phyloP scores from a whole-genome alignment of 1,284 basidiomycete species.

The Ceratobasidium sp. region DNA sequence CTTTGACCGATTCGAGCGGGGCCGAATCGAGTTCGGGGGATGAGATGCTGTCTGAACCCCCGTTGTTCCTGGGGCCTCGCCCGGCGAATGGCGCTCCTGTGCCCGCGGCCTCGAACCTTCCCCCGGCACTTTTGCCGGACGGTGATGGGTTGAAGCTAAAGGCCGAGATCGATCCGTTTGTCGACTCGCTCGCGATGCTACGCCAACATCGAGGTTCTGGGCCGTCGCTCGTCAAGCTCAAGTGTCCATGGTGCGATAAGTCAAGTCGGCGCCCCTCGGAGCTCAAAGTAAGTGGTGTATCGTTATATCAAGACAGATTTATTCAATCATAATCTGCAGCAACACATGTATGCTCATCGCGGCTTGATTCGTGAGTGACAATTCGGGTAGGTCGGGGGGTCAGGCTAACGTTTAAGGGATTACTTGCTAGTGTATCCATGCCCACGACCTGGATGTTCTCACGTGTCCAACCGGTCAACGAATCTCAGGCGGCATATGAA shows the following conservation, averaged over 20 bases:
- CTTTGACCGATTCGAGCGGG: conserved; percentile 13
- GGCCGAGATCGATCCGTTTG: background rate
- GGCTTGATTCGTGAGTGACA: background rate
- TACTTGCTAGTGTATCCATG: background rate
- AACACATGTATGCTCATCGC: background rate
- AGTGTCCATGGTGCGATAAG: background rate
- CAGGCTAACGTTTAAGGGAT: background rate
- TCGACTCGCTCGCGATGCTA: background rate
- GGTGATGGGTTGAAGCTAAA: background rate
- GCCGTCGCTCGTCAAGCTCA: background rate
- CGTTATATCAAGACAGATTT: background rate
- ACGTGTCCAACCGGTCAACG: background rate
- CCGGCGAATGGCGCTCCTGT: background rate
- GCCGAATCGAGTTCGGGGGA: background rate
- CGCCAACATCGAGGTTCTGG: background rate
- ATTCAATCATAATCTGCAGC: background rate
- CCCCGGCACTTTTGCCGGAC: background rate
- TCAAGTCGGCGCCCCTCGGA: conserved; percentile 1
- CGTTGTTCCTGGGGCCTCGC: background rate
- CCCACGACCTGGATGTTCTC: background rate
- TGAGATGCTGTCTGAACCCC: background rate
- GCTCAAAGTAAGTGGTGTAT: background rate
- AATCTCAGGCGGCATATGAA: background rate
- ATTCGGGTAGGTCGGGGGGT: background rate
- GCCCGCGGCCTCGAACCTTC: background rate